Base-by-base conservation (phyloP, 2,329 filamentous ascomycete genomes). In the Colletotrichum chlorophyti region DNA sequence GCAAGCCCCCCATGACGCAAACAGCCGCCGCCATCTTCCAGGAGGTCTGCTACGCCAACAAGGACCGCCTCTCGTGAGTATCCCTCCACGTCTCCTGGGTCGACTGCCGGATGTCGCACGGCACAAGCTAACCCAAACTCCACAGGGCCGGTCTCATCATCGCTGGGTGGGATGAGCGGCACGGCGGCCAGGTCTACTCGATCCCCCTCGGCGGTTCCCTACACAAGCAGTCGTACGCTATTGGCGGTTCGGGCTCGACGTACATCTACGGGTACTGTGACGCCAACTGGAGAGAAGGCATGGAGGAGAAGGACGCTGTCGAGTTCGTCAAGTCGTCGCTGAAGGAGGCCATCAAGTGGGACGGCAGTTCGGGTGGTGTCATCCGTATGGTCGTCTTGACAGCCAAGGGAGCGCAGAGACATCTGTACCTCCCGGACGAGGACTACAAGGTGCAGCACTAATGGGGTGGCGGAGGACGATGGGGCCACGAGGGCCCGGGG, bases 261-360 rank as follows among this genome's bases (percentile, higher is more conserved):
- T 99, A 99, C 82, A 99, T 99, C 76, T 99, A 98, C 82, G 95
- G 95, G 68, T 98, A 96, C 83, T 98, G 93, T 73, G 94, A 99
- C 73, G 89, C 92, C 57, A 87, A 99, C 82, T 99, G 95, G 95
- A 87, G 83, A 74, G 95, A 98, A 77, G 87, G 87, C 65, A 98
- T 99, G 93, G 91, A 90, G 50, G 92, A 98, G 81, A 83, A 86
- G 53, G 93, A 96, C 62, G 95, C 95, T 1, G 88, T 99, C 64
- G 77, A 88, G 35, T 99, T 99, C 70, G 95, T 99, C 73, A 97
- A 97, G 80, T 90, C 88, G 43, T 89, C 95, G 27, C 80, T 99
- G 71, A 82, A 86, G 70, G 94, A 99, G 82, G 95, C 95, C 14
- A 98, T 99, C 84, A 97, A 97, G 79, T 99, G 95, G 95, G 95